A percentile compares a stretch with the other conserved stretches of the same genome.
phyloP scores from a whole-genome alignment of 192 early-diverging fungal genomes.

The Linnemannia elongata region DNA sequence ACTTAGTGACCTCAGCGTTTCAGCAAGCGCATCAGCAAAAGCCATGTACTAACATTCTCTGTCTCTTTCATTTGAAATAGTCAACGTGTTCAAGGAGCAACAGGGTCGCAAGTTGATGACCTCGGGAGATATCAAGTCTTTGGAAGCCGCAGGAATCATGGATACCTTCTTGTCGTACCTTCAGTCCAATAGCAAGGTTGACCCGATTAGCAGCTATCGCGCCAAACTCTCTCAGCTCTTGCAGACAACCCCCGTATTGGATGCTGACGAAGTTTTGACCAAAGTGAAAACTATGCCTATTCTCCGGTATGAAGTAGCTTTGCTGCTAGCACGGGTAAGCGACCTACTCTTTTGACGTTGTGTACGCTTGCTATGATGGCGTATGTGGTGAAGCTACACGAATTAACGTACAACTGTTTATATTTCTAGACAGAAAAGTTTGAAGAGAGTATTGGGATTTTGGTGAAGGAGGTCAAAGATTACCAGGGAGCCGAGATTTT shows the following conservation, averaged over 20 bases:
- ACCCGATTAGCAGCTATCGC: slow-evolving; percentile 45
- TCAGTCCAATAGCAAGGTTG: slow-evolving; percentile 15
- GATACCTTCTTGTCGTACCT: slow-evolving; percentile 47
- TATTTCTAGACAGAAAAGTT: slow-evolving; percentile 56
- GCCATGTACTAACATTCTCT: neutral
- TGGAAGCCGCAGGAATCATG: neutral
- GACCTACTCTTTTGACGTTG: neutral
- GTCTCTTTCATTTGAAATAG: neutral
- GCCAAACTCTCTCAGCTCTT: slow-evolving; percentile 56
- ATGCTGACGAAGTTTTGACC: slow-evolving; percentile 46
- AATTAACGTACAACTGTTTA: neutral
- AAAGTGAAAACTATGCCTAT: slow-evolving; percentile 39
- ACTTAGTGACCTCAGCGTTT: neutral
- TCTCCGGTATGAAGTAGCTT: slow-evolving; percentile 61
- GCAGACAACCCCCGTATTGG: slow-evolving; percentile 56
- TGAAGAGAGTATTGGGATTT: slow-evolving; percentile 59
- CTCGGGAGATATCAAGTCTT: slow-evolving; percentile 11
- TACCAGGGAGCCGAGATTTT: slow-evolving; percentile 67
- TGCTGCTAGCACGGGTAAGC: slow-evolving; percentile 65
- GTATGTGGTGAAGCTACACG: neutral
- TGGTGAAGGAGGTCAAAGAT: slow-evolving; percentile 64
- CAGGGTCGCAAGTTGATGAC: slow-evolving; percentile 19
- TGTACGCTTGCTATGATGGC: too few species aligned
- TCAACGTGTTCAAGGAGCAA: slow-evolving; percentile 6
- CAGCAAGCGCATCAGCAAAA: neutral